phyloP scores from a whole-genome alignment of 345 rosid genomes.

The Pugionium cornutum region DNA sequence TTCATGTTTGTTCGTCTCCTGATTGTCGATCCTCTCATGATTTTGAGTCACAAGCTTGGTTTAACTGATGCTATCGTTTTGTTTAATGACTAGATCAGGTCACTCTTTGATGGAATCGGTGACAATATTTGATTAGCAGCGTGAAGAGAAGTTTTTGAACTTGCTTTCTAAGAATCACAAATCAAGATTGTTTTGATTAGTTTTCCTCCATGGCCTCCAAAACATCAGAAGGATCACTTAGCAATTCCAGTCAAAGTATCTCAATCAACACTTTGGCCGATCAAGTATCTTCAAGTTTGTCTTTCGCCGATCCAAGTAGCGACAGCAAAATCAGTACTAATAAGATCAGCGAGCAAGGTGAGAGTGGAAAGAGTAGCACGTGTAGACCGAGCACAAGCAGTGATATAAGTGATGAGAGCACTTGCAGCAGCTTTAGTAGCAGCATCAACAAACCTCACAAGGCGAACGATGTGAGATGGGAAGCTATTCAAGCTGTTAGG shows the following conservation, averaged over 20 bases:
- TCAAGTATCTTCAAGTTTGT: constrained; percentile 52
- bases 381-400: constrained; percentile 76
- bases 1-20: background rate
- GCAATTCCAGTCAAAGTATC: constrained; percentile 38
- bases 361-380: constrained; percentile 67
- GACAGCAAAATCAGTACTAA: constrained; percentile 39
- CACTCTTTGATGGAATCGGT: constrained; percentile 38
- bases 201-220: constrained; percentile 58
- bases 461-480: constrained; percentile 76
- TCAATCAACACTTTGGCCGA: constrained; percentile 48
- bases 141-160: constrained; percentile 26
- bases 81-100: constrained; percentile 13
- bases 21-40: background rate
- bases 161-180: constrained; percentile 32
- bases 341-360: constrained; percentile 48
- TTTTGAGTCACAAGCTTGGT: constrained; percentile 10
- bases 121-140: constrained; percentile 26
- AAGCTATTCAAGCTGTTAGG: constrained; percentile 77
- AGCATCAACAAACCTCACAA: constrained; percentile 76
- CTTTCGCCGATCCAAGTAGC: constrained; percentile 49
- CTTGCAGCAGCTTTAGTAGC: constrained; percentile 80
- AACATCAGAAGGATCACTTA: constrained; percentile 42
- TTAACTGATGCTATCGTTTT: constrained; percentile 1
- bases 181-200: constrained; percentile 28
- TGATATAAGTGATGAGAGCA: constrained; percentile 78